Base-by-base conservation (phyloP, 2,329 filamentous ascomycete genomes). In the Tolypocladium tropicale region DNA sequence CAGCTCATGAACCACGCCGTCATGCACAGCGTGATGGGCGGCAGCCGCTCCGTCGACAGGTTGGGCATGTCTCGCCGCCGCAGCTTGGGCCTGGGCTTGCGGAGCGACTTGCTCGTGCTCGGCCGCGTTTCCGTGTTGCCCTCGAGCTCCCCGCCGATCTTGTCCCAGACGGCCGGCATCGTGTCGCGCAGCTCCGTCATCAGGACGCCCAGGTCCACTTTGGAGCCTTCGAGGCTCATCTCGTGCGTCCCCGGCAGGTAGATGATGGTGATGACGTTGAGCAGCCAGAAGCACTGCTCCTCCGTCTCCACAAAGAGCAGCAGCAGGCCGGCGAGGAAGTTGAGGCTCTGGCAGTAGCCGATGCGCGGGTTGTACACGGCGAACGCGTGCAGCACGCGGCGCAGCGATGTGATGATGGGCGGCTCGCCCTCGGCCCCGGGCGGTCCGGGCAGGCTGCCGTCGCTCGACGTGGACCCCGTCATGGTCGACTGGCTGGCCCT, bases 1-100 rank as follows among this genome's bases (percentile, higher is more conserved):
- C 94, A 89, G 52, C 89, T 95, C 93, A 97, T 96, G 71, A 97
- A 95, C 93, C 93, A 97, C 4, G 92, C 89, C 11, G 92, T 96
- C 71, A 94, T 90, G 63, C 91, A 95, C 6, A 97, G 80, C 0
- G 90, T 94, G 61, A 97, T 93, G 14, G 93, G 92, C 0, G 93
- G 93, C 12, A 96, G 79, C 5, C 88, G 81, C 53, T 74, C 73
- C 4, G 73, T 74, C 12, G 75, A 71, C 50, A 73, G 72, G 48
- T 65, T 70, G 46, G 68, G 67, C 54, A 69, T 65, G 30, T 74
- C 72, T 56, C 68, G 75, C 34, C 73, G 71, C 55, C 70, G 69
- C 55, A 72, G 66, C 56, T 70, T 74, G 25, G 74, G 72, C 18
- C 73, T 68, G 4, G 68, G 62, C 41, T 68, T 69, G 30, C 70